Base-by-base conservation (phyloP, 1,139 yeast species). In the Scheffersomyces illinoinensis region DNA sequence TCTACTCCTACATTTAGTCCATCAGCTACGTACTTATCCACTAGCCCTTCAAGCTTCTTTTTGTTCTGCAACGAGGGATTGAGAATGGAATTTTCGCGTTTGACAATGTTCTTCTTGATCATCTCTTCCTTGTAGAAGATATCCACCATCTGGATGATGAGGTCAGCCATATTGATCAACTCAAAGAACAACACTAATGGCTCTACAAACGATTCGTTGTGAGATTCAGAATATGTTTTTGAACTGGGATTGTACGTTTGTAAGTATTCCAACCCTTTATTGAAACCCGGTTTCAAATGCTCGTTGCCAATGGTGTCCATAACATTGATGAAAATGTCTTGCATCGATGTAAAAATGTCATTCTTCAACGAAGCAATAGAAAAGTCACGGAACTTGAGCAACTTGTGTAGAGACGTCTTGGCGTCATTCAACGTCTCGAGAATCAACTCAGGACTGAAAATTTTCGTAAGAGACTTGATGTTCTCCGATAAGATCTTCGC, bases 1-100 rank as follows among this genome's bases (percentile, higher is more conserved):
- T 91, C 97, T 53, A 95, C 91, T 53, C 98, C 97, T 19, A 91
- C 83, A 68, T 92, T 93, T 50, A 95, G 81, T 0, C 99, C 99
- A 68, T 90, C 92, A 0, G 98, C 99, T 26, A 95, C 98, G 68
- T 85, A 89, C 57, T 87, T 91, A 71, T 95, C 99, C 10, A 95
- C 85, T 76, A 87, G 78, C 12, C 86, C 86, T 68, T 95, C 99
- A 62, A 95, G 84, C 60, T 85, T 85, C 66, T 90, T 88, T 71
- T 95, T 95, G 51, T 87, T 87, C 68, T 92, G 95, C 54, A 91
- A 83, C 4, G 96, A 86, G 20, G 92, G 91, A 61, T 91, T 88
- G 58, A 92, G 78, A 67, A 93, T 90, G 59, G 96, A 96, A 61
- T 85, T 82, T 63, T 89, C 90, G 59, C 86, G 84, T 66, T 86